phyloP scores from a whole-genome alignment of 176 grass and related monocot species.

The Lolium perenne region DNA sequence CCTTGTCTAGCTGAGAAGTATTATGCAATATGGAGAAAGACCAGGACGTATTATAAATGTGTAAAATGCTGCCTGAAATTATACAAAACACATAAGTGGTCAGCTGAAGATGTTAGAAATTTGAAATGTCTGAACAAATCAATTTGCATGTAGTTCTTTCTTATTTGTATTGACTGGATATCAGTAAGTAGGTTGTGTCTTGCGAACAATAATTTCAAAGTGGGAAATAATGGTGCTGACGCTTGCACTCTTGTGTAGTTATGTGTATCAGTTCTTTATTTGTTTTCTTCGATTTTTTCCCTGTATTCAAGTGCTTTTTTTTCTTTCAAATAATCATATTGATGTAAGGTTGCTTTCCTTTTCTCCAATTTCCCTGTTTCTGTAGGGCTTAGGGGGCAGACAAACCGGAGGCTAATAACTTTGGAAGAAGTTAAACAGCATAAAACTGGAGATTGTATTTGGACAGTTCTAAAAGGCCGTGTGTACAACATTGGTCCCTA shows the following conservation, averaged over 20 bases:
- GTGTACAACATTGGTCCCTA: slow-evolving; percentile 95
- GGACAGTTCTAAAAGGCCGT: slow-evolving; percentile 93
- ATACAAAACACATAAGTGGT: too few relatives aligned
- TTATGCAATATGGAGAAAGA: not conserved
- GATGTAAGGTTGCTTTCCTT: not conserved
- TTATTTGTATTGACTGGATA: too few relatives aligned
- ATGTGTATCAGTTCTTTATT: not conserved
- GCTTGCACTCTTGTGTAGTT: not conserved
- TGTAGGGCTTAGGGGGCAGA: slow-evolving; percentile 75
- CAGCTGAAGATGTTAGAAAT: too few relatives aligned
- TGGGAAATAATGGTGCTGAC: not conserved
- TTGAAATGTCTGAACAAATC: too few relatives aligned
- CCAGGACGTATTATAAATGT: too few relatives aligned
- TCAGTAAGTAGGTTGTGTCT: too few relatives aligned
- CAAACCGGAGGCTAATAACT: slow-evolving; percentile 71
- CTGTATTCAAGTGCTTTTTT: not conserved
- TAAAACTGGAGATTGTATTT: slow-evolving; percentile 76
- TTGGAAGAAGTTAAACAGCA: slow-evolving; percentile 91
- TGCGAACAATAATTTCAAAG: not conserved
- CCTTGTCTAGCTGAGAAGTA: too few relatives aligned
- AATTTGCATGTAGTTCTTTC: too few relatives aligned
- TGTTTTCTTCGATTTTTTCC: not conserved
- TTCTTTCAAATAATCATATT: not conserved
- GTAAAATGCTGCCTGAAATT: too few relatives aligned
- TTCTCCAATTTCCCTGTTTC: slow-evolving; percentile 20